A percentile compares a stretch with the other conserved stretches of the same genome.
Evolutionary conservation across 768 basidiomycete species (phyloP).

Genomic region (Kwoniella pini): DNA sequence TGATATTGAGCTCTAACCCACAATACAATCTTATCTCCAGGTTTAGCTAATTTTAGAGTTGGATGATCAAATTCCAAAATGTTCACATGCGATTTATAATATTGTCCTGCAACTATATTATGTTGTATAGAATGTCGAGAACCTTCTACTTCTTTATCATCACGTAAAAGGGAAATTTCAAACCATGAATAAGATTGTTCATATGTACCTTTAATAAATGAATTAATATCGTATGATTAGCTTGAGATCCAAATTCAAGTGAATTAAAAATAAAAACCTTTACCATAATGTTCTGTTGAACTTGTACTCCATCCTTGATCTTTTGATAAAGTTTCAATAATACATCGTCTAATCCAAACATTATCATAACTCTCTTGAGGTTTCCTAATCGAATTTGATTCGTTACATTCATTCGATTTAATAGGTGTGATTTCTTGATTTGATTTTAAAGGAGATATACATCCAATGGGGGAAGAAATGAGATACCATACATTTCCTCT

Average conservation of each 20-base stretch:
- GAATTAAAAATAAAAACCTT: too few relatives aligned
- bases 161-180: conserved; percentile 38
- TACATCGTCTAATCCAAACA: conserved; percentile 29
- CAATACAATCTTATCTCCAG: conserved; percentile 42
- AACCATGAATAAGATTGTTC: conserved; percentile 47
- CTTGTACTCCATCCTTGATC: conserved; percentile 47
- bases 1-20: conserved; percentile 46
- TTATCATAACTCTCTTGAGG: background rate
- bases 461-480: conserved; percentile 32
- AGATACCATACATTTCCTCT: conserved; percentile 40
- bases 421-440: background rate
- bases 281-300: conserved; percentile 28
- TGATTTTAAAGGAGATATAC: conserved; percentile 1
- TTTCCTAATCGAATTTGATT: background rate
- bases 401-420: background rate
- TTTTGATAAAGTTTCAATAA: conserved; percentile 38
- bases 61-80: conserved; percentile 21
- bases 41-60: conserved; percentile 22
- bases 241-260: too few relatives aligned
- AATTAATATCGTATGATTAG: background rate
- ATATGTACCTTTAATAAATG: conserved; percentile 37
- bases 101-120: conserved; percentile 49
- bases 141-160: conserved; percentile 34
- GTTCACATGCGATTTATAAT: conserved; percentile 34
- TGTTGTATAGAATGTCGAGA: conserved; percentile 35